Conservation (phyloP, 441 rosid species). For the Pelargonium myrrhifolium region DNA sequence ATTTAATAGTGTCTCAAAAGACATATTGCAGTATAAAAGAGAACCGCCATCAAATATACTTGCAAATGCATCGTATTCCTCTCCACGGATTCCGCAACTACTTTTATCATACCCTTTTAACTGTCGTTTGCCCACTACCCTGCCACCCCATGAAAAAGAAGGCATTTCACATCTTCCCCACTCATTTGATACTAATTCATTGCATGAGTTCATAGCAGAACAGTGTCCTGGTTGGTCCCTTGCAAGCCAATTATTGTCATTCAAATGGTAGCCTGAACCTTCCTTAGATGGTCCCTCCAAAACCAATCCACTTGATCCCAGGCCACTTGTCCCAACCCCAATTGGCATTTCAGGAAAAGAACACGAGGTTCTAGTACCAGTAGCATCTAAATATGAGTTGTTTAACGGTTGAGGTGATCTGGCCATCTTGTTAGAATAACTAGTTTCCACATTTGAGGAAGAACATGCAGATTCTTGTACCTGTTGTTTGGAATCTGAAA, state of each 20-base stretch:
- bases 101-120: constrained; percentile 45
- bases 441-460: constrained; percentile 33
- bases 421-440: constrained; percentile 28
- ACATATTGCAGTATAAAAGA: constrained; percentile 85
- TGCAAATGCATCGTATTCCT: constrained; percentile 74
- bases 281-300: constrained; percentile 88
- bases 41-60: constrained; percentile 91
- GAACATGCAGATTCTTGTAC: constrained; percentile 35
- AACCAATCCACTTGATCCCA: constrained; percentile 42
- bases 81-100: constrained; percentile 56
- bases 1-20: constrained; percentile 82
- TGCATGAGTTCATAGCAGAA: constrained; percentile 46
- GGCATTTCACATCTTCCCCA: constrained; percentile 75
- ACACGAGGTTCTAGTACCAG: constrained; percentile 38
- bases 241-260: constrained; percentile 56
- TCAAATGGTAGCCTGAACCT: constrained; percentile 44
- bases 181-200: constrained; percentile 52
- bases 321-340: constrained; percentile 35
- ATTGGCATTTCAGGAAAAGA: constrained; percentile 40
- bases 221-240: constrained; percentile 58
- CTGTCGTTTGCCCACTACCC: constrained; percentile 78
- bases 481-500: constrained; percentile 38
- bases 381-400: constrained; percentile 36
- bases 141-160: constrained; percentile 91
- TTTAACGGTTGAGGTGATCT: constrained; percentile 26